Evolutionary conservation across 225 moss, liverwort and hornwort genomes (phyloP).

Genomic region (Rhytidiadelphus loreus): DNA sequence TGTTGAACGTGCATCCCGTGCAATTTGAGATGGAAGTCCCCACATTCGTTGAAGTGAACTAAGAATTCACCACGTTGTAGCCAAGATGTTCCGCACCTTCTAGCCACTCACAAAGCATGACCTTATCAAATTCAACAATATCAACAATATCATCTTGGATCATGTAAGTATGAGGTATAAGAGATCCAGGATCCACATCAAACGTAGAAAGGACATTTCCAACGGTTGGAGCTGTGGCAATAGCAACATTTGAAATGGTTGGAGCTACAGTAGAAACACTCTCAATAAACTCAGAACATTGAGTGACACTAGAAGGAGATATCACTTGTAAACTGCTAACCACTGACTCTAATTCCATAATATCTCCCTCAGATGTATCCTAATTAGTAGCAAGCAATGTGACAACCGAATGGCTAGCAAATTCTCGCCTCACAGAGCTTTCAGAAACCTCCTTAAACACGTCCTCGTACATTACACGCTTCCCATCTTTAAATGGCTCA

Average conservation of each 20-base stretch:
- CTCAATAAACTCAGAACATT: neutral
- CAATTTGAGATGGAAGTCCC: neutral
- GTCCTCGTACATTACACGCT: neutral
- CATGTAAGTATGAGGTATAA: neutral
- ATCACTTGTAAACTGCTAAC: neutral
- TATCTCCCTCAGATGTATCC: no score
- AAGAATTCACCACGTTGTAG: neutral
- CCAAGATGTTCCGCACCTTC: neutral
- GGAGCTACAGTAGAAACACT: neutral
- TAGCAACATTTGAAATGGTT: no score
- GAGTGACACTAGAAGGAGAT: neutral
- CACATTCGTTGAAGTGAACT: neutral
- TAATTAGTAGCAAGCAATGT: no score
- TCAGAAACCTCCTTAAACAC: neutral
- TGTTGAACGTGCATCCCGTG: neutral
- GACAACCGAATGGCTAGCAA: accelerated
- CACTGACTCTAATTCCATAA: neutral
- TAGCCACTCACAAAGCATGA: neutral
- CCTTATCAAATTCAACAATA: neutral
- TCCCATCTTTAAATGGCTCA: neutral
- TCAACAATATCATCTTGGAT: neutral
- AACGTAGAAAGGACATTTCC: no score
- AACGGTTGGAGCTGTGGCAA: accelerated
- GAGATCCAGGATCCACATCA: neutral
- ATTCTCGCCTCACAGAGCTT: neutral